Conservation (phyloP, 1,139 yeast genomes). For the Candida glucosophila region DNA sequence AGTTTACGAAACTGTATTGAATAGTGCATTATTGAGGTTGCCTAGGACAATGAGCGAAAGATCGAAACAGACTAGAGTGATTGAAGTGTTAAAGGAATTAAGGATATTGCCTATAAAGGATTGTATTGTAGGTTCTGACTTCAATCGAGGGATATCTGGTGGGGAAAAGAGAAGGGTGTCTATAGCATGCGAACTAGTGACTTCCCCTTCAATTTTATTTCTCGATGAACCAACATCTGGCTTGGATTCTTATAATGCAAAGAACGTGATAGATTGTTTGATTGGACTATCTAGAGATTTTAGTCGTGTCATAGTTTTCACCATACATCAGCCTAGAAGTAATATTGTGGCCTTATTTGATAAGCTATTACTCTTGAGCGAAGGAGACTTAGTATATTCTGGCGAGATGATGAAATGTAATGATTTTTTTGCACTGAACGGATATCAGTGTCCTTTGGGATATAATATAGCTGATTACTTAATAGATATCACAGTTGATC, state of each 20-base stretch:
- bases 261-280: conserved; percentile 78
- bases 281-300: conserved; percentile 73
- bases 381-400: conserved; percentile 80
- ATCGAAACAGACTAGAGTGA: conserved; percentile 70
- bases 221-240: conserved; percentile 95
- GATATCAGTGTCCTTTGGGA: conserved; percentile 79
- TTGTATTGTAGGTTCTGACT: conserved; percentile 80
- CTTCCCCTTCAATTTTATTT: conserved; percentile 73
- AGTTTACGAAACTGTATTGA: conserved; percentile 88
- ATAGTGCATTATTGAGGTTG: conserved; percentile 80
- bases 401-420: conserved; percentile 70
- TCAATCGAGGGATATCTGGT: conserved; percentile 89
- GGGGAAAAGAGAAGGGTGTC: conserved; percentile 88
- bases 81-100: conserved; percentile 77
- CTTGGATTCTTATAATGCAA: conserved; percentile 86
- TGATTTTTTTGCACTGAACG: conserved; percentile 67
- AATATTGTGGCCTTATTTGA: conserved; percentile 90
- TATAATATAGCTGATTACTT: conserved; percentile 90
- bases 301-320: conserved; percentile 79
- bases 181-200: conserved; percentile 82
- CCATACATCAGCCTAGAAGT: conserved; percentile 97
- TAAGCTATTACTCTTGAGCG: conserved; percentile 67
- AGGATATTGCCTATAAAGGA: conserved; percentile 80
- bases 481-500: conserved; percentile 80
- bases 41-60: conserved; percentile 70